phyloP scores from a whole-genome alignment of 306 rosid genomes.

The Vachellia pachyceras region DNA sequence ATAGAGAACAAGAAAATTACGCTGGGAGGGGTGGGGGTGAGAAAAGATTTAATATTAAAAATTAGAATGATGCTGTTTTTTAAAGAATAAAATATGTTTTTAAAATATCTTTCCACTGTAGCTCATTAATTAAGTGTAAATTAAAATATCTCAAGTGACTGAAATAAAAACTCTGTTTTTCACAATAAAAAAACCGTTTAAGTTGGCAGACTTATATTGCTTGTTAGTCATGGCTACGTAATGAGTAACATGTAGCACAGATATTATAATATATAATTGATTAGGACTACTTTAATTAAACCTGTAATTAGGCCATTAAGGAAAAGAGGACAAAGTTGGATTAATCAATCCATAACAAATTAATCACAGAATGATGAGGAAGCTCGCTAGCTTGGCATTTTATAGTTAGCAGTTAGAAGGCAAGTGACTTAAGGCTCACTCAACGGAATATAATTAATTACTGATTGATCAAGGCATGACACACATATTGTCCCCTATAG shows the following conservation, averaged over 20 bases:
- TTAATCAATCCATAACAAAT: not conserved
- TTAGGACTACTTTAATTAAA: not conserved
- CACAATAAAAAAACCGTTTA: too few relatives aligned
- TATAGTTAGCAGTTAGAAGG: too few relatives aligned
- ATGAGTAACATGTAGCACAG: slow-evolving; percentile 9
- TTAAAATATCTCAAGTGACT: not conserved
- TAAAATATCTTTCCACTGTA: too few relatives aligned
- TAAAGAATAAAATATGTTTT: too few relatives aligned
- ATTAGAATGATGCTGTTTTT: not conserved
- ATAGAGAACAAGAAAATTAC: not conserved
- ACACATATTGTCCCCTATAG: not conserved
- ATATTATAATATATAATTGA: slow-evolving; percentile 10
- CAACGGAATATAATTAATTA: too few relatives aligned
- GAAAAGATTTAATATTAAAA: not conserved
- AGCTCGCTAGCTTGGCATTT: too few relatives aligned
- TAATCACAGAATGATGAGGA: too few relatives aligned
- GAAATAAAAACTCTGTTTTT: not conserved
- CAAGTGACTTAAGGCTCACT: too few relatives aligned
- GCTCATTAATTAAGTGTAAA: too few relatives aligned
- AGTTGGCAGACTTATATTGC: not conserved
- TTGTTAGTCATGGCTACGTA: not conserved
- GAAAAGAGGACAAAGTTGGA: not conserved
- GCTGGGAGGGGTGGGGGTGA: not conserved
- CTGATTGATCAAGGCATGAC: not conserved
- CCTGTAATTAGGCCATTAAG: not conserved